Evolutionary conservation across 768 basidiomycete species (phyloP).

Genomic region (Kwoniella sp.): DNA sequence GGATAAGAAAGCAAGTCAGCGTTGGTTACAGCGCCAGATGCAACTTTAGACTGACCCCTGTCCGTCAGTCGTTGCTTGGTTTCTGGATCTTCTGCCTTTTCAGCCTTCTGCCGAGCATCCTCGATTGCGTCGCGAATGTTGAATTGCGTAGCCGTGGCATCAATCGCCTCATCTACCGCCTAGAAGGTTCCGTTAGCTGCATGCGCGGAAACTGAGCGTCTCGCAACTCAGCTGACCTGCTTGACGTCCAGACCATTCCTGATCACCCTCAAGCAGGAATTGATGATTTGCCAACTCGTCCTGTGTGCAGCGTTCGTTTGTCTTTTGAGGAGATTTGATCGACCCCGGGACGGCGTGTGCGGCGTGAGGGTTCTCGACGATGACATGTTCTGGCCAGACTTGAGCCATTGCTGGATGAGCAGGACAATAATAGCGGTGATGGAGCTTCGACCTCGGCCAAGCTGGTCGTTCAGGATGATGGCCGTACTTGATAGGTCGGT

Average conservation of each 20-base stretch:
- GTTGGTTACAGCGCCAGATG: too few relatives aligned
- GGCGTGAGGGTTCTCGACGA: conserved; percentile 10
- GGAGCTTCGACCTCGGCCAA: conserved; percentile 83
- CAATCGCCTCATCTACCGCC: conserved; percentile 58
- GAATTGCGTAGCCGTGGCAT: conserved; percentile 73
- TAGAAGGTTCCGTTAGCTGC: conserved; percentile 2
- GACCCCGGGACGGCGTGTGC: conserved; percentile 11
- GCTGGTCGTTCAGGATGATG: conserved; percentile 91
- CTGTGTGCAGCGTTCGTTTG: background rate
- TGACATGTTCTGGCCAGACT: conserved; percentile 4
- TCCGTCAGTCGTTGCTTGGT: conserved; percentile 65
- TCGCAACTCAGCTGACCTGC: conserved; percentile 48
- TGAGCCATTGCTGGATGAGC: conserved; percentile 77
- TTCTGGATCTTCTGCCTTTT: conserved; percentile 68
- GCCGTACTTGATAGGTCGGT: conserved; percentile 62
- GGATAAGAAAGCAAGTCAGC: conserved; percentile 9
- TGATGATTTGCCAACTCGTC: conserved; percentile 59
- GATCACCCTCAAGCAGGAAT: conserved; percentile 75
- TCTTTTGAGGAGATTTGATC: conserved; percentile 9
- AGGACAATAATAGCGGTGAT: conserved; percentile 81
- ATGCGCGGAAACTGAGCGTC: background rate
- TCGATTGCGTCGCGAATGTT: conserved; percentile 89
- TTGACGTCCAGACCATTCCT: conserved; percentile 84
- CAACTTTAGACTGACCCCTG: conserved; percentile 69
- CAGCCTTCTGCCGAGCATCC: conserved; percentile 68